phyloP scores from a whole-genome alignment of 192 early-diverging fungal species.

The Haplosporangium gracile region DNA sequence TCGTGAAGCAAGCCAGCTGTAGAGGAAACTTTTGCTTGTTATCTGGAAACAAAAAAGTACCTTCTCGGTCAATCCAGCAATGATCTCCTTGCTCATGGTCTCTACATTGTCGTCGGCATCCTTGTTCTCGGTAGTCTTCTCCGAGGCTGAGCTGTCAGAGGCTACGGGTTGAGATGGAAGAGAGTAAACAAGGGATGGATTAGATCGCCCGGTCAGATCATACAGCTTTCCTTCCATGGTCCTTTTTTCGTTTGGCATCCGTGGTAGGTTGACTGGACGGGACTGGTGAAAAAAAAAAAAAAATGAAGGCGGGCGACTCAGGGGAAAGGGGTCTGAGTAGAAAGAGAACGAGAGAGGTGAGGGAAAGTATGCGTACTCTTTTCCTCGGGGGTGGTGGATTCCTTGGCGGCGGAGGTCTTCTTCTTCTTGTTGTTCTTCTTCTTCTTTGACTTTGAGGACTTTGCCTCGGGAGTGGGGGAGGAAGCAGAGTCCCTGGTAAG shows the following conservation, averaged over 20 bases:
- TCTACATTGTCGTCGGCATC: conserved; percentile 43
- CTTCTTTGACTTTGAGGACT: conserved; percentile 57
- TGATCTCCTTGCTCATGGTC: conserved; percentile 50
- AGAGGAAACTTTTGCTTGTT: background rate
- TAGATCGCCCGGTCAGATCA: conserved; percentile 7
- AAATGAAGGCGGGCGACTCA: background rate
- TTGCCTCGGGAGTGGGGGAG: conserved; percentile 51
- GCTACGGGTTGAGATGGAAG: background rate
- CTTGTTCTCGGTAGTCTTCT: conserved; percentile 21
- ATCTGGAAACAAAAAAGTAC: conserved; percentile 16
- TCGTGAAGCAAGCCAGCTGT: background rate
- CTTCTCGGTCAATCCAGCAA: conserved; percentile 47
- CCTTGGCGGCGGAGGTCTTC: conserved; percentile 43
- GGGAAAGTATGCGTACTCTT: conserved; percentile 11
- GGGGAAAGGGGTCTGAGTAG: background rate
- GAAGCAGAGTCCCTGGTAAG: conserved; percentile 59
- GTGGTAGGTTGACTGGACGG: background rate
- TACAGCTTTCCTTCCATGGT: background rate
- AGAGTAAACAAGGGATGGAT: background rate
- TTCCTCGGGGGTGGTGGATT: conserved; percentile 27
- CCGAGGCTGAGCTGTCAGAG: conserved; percentile 19
- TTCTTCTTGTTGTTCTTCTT: conserved; percentile 59
- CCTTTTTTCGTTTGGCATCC: conserved; percentile 4
- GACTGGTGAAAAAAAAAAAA: conserved; percentile 8
- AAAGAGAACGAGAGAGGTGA: background rate